These are phyloP conservation scores for Calonectria multiphialidica DNA, from an alignment of 2,329 filamentous ascomycete genomes.

Conservation along the genomic window DNA sequence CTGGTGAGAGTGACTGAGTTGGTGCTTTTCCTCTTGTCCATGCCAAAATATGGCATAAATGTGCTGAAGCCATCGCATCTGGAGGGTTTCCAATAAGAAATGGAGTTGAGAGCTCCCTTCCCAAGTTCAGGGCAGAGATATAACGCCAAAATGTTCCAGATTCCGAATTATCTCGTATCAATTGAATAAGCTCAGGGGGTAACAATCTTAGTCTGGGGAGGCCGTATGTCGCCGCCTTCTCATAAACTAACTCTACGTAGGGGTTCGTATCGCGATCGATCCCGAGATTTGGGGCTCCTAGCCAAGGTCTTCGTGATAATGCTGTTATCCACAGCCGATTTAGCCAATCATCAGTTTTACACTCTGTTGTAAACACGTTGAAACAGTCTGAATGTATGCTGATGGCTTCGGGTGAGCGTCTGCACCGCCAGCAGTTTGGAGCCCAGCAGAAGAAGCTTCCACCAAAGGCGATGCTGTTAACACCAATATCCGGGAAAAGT, in stretches of 20 bases:
- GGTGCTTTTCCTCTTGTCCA: background rate
- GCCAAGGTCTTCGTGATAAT: background rate
- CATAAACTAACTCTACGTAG: background rate
- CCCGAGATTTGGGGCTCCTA: background rate
- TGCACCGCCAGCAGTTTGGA: background rate
- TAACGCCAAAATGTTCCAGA: background rate
- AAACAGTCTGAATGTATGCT: constrained; percentile 3
- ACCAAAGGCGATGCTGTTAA: background rate
- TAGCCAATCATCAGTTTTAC: background rate
- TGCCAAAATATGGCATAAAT: background rate
- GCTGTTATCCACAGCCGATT: background rate
- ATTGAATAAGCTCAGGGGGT: background rate
- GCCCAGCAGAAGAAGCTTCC: background rate
- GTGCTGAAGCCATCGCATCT: background rate
- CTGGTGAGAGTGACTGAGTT: background rate
- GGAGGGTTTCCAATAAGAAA: background rate
- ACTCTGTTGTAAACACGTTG: background rate
- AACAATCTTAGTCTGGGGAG: background rate
- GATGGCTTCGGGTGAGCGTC: background rate
- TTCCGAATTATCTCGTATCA: background rate
- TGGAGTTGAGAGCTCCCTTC: background rate
- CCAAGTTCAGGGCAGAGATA: background rate
- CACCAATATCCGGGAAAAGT: background rate
- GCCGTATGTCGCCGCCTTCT: background rate
- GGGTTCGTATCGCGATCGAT: background rate